Conservation (phyloP, 75 land plant species). For the Pinus taeda region DNA sequence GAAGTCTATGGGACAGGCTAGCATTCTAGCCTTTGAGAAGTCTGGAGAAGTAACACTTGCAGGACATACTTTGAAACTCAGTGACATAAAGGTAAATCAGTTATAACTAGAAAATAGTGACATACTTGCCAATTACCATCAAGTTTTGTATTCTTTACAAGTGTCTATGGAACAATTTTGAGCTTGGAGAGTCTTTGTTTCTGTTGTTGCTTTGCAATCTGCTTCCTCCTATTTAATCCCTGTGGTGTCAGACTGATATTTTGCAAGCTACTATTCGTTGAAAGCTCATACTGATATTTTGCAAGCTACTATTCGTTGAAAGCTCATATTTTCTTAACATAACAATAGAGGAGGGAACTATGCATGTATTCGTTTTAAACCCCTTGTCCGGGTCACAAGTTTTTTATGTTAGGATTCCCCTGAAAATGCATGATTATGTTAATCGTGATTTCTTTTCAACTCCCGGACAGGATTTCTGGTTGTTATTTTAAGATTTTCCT, state of each 20-base stretch:
- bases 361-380: neutral
- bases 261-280: too few relatives aligned
- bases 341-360: neutral
- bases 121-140: neutral
- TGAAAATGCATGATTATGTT: neutral
- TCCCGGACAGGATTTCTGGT: too few relatives aligned
- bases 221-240: too few relatives aligned
- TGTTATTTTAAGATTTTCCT: too few relatives aligned
- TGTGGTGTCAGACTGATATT: too few relatives aligned
- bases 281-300: too few relatives aligned
- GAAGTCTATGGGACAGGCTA: slow-evolving; percentile 74
- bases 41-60: slow-evolving; percentile 66
- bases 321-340: neutral
- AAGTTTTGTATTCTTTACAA: neutral
- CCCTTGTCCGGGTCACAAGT: neutral
- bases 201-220: too few relatives aligned
- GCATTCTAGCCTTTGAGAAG: slow-evolving; percentile 80
- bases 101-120: neutral
- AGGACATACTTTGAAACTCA: slow-evolving; percentile 55
- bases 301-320: neutral
- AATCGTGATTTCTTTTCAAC: neutral
- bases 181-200: neutral
- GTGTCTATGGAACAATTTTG: neutral
- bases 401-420: neutral
- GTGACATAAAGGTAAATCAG: slow-evolving; percentile 85